Conservation (phyloP, 768 basidiomycete species). For the Kwoniella heveanensis region DNA sequence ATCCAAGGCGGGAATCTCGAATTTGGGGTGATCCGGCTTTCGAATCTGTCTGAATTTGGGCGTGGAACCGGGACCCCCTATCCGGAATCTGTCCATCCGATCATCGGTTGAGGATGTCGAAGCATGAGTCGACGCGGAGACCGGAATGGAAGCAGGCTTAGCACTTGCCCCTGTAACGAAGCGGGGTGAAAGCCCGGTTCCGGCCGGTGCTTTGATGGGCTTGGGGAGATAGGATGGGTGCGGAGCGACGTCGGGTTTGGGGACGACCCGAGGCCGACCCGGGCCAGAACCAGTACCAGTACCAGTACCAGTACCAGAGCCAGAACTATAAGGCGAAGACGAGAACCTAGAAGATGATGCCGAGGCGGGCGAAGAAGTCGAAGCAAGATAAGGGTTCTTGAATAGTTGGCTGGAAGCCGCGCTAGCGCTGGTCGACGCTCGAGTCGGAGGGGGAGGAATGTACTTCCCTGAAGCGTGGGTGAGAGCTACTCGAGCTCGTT, state of each 20-base stretch:
- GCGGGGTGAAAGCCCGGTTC: conserved; percentile 22
- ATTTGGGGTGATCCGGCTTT: conserved; percentile 17
- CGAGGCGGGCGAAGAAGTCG: background rate
- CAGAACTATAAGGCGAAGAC: background rate
- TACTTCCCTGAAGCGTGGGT: conserved; percentile 44
- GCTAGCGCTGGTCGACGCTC: background rate
- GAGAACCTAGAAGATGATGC: background rate
- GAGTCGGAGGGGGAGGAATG: conserved; percentile 30
- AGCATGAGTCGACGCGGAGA: too few species aligned
- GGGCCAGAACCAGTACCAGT: background rate
- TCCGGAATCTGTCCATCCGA: conserved; percentile 13
- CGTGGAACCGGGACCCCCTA: conserved; percentile 1
- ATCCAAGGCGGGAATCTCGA: conserved; percentile 21
- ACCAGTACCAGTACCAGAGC: too few species aligned
- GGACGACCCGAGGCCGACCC: background rate
- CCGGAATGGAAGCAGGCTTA: background rate
- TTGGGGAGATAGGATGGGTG: background rate
- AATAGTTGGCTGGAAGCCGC: conserved; percentile 20
- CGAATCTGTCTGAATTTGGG: conserved; percentile 16
- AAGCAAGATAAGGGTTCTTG: conserved; percentile 27
- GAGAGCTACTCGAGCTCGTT: conserved; percentile 40
- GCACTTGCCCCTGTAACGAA: conserved; percentile 11
- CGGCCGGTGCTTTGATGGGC: background rate
- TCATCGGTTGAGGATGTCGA: background rate
- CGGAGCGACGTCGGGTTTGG: background rate